These are phyloP conservation scores for Yarrowia divulgata DNA, from an alignment of 805 yeast species.

Conservation along the genomic window DNA sequence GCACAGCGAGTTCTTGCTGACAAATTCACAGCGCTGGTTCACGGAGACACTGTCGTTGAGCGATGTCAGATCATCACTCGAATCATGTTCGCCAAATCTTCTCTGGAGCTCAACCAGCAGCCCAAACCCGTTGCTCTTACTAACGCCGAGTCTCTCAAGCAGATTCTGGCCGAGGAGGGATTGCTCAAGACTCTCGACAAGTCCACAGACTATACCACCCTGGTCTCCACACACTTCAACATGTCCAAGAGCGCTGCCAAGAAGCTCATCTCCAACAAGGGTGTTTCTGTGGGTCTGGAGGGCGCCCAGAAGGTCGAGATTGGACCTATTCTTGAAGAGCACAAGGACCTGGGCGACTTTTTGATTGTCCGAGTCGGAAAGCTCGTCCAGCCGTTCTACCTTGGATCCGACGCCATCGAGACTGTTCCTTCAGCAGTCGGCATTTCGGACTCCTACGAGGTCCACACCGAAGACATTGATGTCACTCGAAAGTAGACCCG, in stretches of 20 bases:
- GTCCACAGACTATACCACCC: conserved; percentile 53
- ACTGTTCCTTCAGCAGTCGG: neutral
- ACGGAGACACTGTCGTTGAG: conserved; percentile 79
- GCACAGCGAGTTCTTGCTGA: conserved; percentile 83
- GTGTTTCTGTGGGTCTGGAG: conserved; percentile 72
- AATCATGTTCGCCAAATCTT: conserved; percentile 67
- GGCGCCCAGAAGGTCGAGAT: neutral
- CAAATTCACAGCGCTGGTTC: conserved; percentile 86
- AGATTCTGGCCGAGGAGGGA: conserved; percentile 65
- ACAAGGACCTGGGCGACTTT: conserved; percentile 65
- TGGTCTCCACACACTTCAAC: conserved; percentile 58
- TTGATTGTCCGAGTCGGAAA: conserved; percentile 80
- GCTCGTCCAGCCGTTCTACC: conserved; percentile 43
- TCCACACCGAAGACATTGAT: conserved; percentile 19
- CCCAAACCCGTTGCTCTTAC: conserved; percentile 50
- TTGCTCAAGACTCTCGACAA: conserved; percentile 55
- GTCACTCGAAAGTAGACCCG: conserved; percentile 10
- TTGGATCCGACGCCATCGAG: neutral
- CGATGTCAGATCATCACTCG: conserved; percentile 67
- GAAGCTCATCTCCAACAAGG: conserved; percentile 70
- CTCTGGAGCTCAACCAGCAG: conserved; percentile 50
- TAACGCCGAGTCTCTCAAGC: conserved; percentile 55
- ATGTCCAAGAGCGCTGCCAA: conserved; percentile 60
- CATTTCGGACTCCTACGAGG: conserved; percentile 12
- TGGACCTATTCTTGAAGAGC: conserved; percentile 56